These are phyloP conservation scores for Lophiotrema nucula DNA, from an alignment of 495 filamentous ascomycete species.

Conservation along the genomic window DNA sequence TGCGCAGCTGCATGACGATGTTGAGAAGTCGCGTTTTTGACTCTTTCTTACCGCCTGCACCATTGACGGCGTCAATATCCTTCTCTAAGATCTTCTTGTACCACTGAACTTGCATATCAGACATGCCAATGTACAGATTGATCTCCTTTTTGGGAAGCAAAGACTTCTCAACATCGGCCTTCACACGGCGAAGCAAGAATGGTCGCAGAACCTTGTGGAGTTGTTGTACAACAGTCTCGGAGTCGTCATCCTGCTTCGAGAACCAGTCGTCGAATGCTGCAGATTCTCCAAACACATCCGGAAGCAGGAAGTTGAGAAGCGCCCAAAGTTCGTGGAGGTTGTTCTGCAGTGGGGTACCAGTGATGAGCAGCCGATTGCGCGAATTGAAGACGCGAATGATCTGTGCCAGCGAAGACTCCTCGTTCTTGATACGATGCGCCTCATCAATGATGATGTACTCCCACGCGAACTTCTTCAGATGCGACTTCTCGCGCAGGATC, in stretches of 20 bases:
- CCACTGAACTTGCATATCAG: constrained; percentile 99
- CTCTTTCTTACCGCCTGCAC: constrained; percentile 91
- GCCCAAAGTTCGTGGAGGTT: constrained; percentile 99
- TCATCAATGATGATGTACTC: constrained; percentile 99
- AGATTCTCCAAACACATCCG: constrained; percentile 95
- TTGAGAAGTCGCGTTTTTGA: constrained; percentile 99
- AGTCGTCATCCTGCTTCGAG: constrained; percentile 78
- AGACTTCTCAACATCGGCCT: constrained; percentile 98
- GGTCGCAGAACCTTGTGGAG: constrained; percentile 90
- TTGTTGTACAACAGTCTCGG: constrained; percentile 96
- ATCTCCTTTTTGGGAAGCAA: constrained; percentile 95
- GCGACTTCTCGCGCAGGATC: constrained; percentile 91
- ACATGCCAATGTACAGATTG: constrained; percentile 97
- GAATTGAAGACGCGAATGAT: constrained; percentile 98
- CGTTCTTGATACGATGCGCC: constrained; percentile 98
- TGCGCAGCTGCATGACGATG: constrained; percentile 99
- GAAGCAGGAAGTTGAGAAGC: constrained; percentile 91
- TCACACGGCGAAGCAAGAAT: constrained; percentile 93
- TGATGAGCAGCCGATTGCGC: constrained; percentile 91
- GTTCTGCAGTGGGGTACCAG: constrained; percentile 96
- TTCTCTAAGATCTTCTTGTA: constrained; percentile 99
- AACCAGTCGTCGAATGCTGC: constrained; percentile 99
- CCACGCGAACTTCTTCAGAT: constrained; percentile 97
- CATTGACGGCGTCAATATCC: constrained; percentile 98
- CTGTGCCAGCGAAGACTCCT: constrained; percentile 94